These are phyloP conservation scores for Mycena crocata DNA, from an alignment of 768 basidiomycete species.

Conservation along the genomic window DNA sequence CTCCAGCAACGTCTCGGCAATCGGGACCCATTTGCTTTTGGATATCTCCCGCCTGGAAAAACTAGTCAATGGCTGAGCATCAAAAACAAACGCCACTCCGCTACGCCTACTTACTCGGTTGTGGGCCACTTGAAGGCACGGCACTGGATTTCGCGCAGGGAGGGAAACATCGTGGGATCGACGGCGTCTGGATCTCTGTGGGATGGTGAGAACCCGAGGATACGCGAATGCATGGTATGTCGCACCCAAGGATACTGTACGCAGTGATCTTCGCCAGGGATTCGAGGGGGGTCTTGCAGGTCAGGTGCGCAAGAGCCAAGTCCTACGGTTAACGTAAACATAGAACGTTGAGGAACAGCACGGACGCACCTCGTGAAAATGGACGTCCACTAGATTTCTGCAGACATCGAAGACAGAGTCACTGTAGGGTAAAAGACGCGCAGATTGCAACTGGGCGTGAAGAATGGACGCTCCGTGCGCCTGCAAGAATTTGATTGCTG, in stretches of 20 bases:
- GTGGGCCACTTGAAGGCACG: conserved; percentile 1
- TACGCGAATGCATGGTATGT: no score
- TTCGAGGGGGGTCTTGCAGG: neutral
- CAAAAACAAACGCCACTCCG: neutral
- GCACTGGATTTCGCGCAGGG: conserved; percentile 12
- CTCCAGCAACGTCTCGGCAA: conserved; percentile 6
- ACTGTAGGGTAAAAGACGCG: accelerated
- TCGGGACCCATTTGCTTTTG: neutral
- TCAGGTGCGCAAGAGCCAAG: neutral
- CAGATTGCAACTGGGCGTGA: neutral
- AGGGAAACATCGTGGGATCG: neutral
- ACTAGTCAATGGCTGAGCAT: no score
- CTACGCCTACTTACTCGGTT: no score
- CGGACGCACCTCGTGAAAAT: neutral
- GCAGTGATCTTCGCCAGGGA: neutral
- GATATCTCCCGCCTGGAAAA: neutral
- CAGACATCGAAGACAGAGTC: neutral
- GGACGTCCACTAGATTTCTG: neutral
- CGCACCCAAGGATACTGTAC: neutral
- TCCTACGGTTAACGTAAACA: neutral
- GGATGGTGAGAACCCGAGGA: neutral
- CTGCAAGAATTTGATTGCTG: neutral
- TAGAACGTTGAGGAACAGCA: neutral
- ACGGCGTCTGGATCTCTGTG: neutral
- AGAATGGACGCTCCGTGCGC: neutral